phyloP scores from a whole-genome alignment of 148 eudicot genomes.

The Drosera capensis region DNA sequence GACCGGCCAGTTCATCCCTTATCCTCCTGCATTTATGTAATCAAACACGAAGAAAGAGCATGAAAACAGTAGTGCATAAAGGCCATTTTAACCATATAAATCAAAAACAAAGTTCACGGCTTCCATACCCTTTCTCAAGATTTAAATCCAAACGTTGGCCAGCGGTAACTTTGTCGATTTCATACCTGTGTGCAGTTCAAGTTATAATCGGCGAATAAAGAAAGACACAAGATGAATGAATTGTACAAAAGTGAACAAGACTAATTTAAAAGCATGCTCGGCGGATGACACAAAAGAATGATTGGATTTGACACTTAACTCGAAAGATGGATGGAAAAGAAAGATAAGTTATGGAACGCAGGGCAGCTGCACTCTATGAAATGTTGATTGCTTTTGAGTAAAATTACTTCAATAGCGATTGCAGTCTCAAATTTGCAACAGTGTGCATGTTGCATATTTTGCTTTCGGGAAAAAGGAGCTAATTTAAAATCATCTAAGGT shows the following conservation, averaged over 20 bases:
- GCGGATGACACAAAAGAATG: background rate
- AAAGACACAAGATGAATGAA: background rate
- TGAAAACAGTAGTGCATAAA: background rate
- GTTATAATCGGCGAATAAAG: background rate
- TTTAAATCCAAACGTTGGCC: conserved; percentile 52
- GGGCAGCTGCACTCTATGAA: too few species aligned
- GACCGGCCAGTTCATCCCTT: conserved; percentile 41
- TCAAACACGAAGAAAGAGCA: background rate
- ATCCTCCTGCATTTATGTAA: conserved; percentile 31
- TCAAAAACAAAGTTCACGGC: background rate
- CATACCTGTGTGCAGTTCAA: conserved; percentile 23
- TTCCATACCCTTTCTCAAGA: conserved; percentile 45
- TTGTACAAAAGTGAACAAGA: background rate
- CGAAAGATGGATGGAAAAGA: too few species aligned
- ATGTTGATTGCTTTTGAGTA: too few species aligned
- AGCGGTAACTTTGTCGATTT: conserved; percentile 52
- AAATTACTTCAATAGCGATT: too few species aligned
- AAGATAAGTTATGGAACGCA: too few species aligned
- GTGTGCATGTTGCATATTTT: too few species aligned
- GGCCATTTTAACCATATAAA: background rate
- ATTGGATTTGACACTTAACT: too few species aligned
- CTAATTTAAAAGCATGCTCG: too few species aligned
- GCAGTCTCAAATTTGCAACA: too few species aligned
- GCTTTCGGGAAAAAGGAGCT: too few species aligned
- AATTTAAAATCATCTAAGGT: too few species aligned